Evolutionary conservation across 225 moss, liverwort and hornwort species (phyloP), one percentile per base, ranked within the genome.

Genomic region (Antitrichia curtipendula): DNA sequence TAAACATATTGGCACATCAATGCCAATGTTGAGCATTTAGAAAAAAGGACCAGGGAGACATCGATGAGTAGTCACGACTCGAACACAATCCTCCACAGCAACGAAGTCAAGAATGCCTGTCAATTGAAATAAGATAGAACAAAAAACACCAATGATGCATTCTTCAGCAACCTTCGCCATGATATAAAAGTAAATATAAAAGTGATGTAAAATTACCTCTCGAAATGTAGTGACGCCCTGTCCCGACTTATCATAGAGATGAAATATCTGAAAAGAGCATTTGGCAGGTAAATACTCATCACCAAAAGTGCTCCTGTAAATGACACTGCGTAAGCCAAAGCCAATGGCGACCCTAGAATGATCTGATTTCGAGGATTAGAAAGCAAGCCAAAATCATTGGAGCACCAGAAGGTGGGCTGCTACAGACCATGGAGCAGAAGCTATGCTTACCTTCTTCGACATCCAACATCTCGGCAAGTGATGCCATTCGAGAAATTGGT

Each of bases 401-500:
- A 49, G 80, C 83, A 59, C 43, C 74, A 63, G 45, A 60, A 78
- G 78, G 27, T 78, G 78, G 7, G 56, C 38, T 16, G 38, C 17
- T 78, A 78, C 56, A 78, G 78, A 17, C 77, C 38, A 17, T 60
- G 58, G 36, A 45, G 45, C 69, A 73, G 49, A 88, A 61, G 18
- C 54, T 78, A 40, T 57, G 50, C 29, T 84, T 65, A 98, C 97
- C 97, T 97, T 91, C 89, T 95, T 95, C 59, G 96, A 96, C 75
- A 98, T 95, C 78, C 91, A 90, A 82, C 95, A 94, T 75, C 87
- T 93, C 38, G 97, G 97, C 84, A 98, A 89, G 86, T 95, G 93
- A 50, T 97, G 98, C 84, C 92, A 97, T 83, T 97, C 92, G 84
- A 97, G 83, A 86, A 98, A 97, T 83, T 96, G 95, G 88, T 92